Base-by-base conservation (phyloP, 257 asterid genomes). In the Solanum chiquidenum region DNA sequence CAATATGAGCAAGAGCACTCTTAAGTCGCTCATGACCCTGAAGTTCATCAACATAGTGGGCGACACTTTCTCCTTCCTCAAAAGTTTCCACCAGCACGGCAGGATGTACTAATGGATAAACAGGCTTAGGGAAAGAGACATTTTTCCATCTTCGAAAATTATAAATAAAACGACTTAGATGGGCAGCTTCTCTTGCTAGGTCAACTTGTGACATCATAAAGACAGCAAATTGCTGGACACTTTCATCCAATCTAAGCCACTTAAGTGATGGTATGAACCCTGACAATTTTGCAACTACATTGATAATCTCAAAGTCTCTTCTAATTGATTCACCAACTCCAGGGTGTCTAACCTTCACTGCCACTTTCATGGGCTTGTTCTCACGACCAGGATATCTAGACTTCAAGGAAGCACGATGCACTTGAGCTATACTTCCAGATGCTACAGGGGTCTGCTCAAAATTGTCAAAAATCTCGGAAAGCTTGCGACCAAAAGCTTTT, bases 131-230 rank as follows among this genome's bases (percentile, higher is more conserved):
- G 89, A 96, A 96, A 34, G 98, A 95, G 49, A 95, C 98, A 34
- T 96, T 94, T 89, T 86, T 96, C 98, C 98, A 96, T 49, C 94
- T 91, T n/a, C 98, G 95, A 74, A 96, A 96, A 91, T 95, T 96
- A 88, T 95, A 95, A 88, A 90, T 95, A 89, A 96, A 93, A 86
- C 98, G 98, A 92, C 98, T 96, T 91, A 96, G 90, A 88, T 96
- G 94, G 84, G 98, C 95, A 90, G 98, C 98, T 92, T 95, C 98
- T 31, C 98, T 93, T 62, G 98, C 95, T 88, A 95, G 96, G 89
- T 95, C 98, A 38, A 96, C 98, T 95, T 96, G 98, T 77, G 96
- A 93, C 98, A 95, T 92, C 98, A 96, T 96, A 92, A 96, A 96
- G 79, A 93, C 96, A 25, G 95, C 94, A 93, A 96, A 96, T 88